Conservation (phyloP, 208 protist genomes). For the Crithidia acanthocephali region DNA sequence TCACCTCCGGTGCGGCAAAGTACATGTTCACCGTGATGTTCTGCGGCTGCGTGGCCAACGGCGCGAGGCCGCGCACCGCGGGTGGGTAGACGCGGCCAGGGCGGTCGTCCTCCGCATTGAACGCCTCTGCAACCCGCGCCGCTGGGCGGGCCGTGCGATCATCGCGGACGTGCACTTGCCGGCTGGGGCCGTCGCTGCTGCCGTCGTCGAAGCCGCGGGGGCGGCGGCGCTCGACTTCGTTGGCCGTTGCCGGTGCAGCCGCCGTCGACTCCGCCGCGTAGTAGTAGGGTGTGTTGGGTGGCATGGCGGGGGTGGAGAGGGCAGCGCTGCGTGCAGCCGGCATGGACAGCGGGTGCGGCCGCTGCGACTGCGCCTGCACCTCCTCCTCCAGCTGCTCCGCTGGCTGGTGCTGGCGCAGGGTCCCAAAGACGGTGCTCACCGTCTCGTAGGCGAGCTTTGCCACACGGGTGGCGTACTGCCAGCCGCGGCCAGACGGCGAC, state of each 20-base stretch:
- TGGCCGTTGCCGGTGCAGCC: neutral
- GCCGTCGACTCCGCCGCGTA: too few relatives aligned
- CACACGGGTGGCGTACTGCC: constrained; percentile 25
- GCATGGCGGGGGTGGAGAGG: constrained; percentile 6
- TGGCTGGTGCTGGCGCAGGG: neutral
- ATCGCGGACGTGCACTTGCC: neutral
- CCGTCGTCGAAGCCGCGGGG: neutral
- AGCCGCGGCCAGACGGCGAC: neutral
- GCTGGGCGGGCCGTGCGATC: neutral
- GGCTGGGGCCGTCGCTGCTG: neutral
- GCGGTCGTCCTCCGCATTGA: neutral
- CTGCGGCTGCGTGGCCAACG: constrained; percentile 6
- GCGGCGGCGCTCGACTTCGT: constrained; percentile 18
- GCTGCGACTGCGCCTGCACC: neutral
- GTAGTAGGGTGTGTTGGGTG: constrained; percentile 23
- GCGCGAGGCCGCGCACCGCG: neutral
- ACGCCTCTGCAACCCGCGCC: neutral
- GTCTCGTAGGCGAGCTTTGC: constrained; percentile 21
- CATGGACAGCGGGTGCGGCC: neutral
- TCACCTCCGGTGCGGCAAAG: constrained; percentile 24
- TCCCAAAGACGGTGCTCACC: constrained; percentile 28
- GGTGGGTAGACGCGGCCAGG: neutral
- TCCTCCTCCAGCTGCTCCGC: neutral
- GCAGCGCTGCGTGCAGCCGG: neutral
- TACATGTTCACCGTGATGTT: constrained; percentile 38